Evolutionary conservation across 2,329 filamentous ascomycete genomes (phyloP).

Genomic region (Salinomyces thailandicus): DNA sequence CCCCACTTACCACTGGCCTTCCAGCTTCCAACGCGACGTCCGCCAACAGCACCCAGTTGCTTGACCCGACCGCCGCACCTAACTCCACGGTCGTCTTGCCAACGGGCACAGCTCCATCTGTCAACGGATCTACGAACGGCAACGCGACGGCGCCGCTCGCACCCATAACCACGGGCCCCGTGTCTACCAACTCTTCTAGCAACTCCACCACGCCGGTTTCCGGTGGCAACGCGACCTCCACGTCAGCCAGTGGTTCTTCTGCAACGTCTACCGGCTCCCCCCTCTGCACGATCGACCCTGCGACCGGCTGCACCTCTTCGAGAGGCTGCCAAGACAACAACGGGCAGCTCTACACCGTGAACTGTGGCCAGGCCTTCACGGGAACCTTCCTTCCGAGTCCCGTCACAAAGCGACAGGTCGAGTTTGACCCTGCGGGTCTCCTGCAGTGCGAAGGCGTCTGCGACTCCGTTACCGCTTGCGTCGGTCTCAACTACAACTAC

Average conservation of each 20-base stretch:
- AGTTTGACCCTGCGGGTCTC: neutral
- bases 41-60: too few species aligned
- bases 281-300: slow-evolving; percentile 1
- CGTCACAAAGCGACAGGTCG: neutral
- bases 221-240: neutral
- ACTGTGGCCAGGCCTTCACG: slow-evolving; percentile 4
- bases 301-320: neutral
- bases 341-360: slow-evolving; percentile 4
- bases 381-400: neutral
- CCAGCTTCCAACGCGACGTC: too few species aligned
- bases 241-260: neutral
- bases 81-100: too few species aligned
- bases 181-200: too few species aligned
- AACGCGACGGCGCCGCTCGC: too few species aligned
- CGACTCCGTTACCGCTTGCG: slow-evolving; percentile 1
- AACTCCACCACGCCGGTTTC: neutral
- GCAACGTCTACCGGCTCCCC: neutral
- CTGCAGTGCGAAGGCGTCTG: slow-evolving; percentile 5
- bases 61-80: too few species aligned
- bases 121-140: too few species aligned
- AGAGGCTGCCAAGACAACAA: slow-evolving; percentile 2
- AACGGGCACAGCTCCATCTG: too few species aligned
- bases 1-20: too few species aligned
- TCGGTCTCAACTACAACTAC: slow-evolving; percentile 5
- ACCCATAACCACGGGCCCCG: too few species aligned